Conservation (phyloP, 805 yeast genomes). For the Candida piceae region DNA sequence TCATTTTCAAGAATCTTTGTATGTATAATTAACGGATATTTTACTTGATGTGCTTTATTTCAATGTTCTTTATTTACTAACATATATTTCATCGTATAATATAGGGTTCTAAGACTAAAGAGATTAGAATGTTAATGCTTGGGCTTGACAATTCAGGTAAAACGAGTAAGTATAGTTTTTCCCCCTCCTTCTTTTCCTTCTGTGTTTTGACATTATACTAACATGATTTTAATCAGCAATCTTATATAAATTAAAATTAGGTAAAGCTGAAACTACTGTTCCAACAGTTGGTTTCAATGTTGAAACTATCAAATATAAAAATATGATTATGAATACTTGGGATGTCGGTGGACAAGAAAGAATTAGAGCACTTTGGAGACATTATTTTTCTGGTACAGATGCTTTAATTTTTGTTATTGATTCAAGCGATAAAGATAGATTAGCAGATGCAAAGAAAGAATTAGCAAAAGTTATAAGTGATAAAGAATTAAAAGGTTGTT, state of each 20-base stretch:
- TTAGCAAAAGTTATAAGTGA: slow-evolving; percentile 74
- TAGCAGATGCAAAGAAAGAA: slow-evolving; percentile 75
- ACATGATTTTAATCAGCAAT: slow-evolving; percentile 43
- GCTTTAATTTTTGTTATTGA: slow-evolving; percentile 92
- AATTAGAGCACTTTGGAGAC: slow-evolving; percentile 91
- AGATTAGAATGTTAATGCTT: slow-evolving; percentile 68
- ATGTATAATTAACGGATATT: no score
- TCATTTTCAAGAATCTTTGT: slow-evolving; percentile 13
- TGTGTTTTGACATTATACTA: background rate
- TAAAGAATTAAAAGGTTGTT: slow-evolving; percentile 75
- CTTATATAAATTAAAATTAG: slow-evolving; percentile 74
- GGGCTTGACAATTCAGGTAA: slow-evolving; percentile 94
- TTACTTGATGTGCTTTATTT: no score
- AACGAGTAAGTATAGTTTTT: slow-evolving; percentile 56
- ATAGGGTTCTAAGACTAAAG: slow-evolving; percentile 19
- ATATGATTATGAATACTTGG: slow-evolving; percentile 61
- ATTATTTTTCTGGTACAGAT: slow-evolving; percentile 88
- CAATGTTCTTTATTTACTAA: background rate
- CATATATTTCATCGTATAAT: background rate
- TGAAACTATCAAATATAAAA: slow-evolving; percentile 46
- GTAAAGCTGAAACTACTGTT: slow-evolving; percentile 71
- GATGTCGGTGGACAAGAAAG: slow-evolving; percentile 93
- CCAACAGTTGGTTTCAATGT: slow-evolving; percentile 96
- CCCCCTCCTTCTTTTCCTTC: no score
- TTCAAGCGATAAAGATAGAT: slow-evolving; percentile 74